phyloP scores from a whole-genome alignment of 2,329 filamentous ascomycete genomes.

The Ceratocystis smalleyi region DNA sequence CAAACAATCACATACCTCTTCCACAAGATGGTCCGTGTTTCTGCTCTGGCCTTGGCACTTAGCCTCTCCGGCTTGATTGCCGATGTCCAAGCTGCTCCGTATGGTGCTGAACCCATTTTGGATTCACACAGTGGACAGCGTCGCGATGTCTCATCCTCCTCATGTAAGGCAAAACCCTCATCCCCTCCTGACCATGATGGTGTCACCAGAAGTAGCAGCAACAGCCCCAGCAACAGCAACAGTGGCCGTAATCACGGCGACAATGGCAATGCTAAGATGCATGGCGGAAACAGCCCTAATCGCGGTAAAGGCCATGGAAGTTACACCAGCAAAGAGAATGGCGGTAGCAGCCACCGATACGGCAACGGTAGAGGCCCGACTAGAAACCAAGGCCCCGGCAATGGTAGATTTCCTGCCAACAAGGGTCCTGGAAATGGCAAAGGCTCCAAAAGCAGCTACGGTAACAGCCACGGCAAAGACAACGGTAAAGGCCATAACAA shows the following conservation, averaged over 20 bases:
- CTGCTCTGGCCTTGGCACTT: not conserved
- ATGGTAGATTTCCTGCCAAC: not conserved
- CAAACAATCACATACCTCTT: not conserved
- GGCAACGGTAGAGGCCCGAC: not conserved
- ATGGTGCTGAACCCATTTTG: not conserved
- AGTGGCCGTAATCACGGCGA: not conserved
- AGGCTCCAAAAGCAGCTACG: not conserved
- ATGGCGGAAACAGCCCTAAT: not conserved
- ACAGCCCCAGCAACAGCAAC: not conserved
- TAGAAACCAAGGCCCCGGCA: not conserved
- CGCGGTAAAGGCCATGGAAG: not conserved
- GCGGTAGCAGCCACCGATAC: not conserved
- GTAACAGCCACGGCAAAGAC: not conserved
- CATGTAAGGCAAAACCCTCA: conserved; percentile 6
- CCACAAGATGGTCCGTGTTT: not conserved
- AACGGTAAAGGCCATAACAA: not conserved
- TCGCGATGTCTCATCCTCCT: not conserved
- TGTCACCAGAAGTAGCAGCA: not conserved
- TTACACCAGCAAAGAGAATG: not conserved
- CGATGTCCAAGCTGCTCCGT: not conserved
- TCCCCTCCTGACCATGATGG: not conserved
- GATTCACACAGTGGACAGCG: not conserved
- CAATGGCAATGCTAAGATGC: not conserved
- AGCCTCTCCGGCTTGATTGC: not conserved
- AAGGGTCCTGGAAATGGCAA: not conserved